These are phyloP conservation scores for Primulina huaijiensis DNA, from an alignment of 257 asterid genomes.

Conservation along the genomic window DNA sequence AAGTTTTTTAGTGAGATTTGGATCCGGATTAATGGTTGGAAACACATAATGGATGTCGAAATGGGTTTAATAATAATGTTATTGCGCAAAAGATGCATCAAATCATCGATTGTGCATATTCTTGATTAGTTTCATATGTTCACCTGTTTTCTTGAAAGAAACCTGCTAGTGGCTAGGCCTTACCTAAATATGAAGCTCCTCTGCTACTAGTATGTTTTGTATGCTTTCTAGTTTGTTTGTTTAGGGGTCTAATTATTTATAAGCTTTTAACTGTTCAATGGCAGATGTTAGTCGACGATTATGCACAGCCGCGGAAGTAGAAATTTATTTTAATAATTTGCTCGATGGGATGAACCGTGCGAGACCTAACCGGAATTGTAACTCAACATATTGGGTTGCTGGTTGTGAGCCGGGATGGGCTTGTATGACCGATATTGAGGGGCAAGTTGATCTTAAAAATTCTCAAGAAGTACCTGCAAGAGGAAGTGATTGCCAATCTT, in stretches of 20 bases:
- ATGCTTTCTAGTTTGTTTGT: slow-evolving; percentile 2
- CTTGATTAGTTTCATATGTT: background rate
- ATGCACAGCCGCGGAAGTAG: slow-evolving; percentile 78
- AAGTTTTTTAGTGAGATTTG: slow-evolving; percentile 1
- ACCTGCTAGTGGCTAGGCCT: background rate
- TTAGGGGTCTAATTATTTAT: slow-evolving; percentile 2
- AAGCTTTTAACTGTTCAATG: slow-evolving; percentile 18
- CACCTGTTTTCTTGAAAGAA: background rate
- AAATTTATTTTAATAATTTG: slow-evolving; percentile 52
- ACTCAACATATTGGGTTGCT: slow-evolving; percentile 57
- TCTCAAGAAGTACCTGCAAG: slow-evolving; percentile 52
- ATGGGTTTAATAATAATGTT: background rate
- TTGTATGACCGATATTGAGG: slow-evolving; percentile 47
- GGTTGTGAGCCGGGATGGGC: slow-evolving; percentile 99
- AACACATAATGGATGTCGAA: slow-evolving; percentile 1
- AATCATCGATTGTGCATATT: background rate
- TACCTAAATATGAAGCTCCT: slow-evolving; percentile 2
- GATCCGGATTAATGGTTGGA: background rate
- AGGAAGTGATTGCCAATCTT: slow-evolving; percentile 60
- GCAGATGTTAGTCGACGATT: slow-evolving; percentile 58
- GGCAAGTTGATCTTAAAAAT: slow-evolving; percentile 34
- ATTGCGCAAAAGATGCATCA: background rate
- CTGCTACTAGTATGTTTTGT: background rate
- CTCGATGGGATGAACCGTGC: slow-evolving; percentile 33
- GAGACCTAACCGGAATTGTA: slow-evolving; percentile 68